A percentile compares a stretch with the other conserved stretches of the same genome.
phyloP scores from a whole-genome alignment of 2,329 filamentous ascomycete species.

The Lecanicillium sp. region DNA sequence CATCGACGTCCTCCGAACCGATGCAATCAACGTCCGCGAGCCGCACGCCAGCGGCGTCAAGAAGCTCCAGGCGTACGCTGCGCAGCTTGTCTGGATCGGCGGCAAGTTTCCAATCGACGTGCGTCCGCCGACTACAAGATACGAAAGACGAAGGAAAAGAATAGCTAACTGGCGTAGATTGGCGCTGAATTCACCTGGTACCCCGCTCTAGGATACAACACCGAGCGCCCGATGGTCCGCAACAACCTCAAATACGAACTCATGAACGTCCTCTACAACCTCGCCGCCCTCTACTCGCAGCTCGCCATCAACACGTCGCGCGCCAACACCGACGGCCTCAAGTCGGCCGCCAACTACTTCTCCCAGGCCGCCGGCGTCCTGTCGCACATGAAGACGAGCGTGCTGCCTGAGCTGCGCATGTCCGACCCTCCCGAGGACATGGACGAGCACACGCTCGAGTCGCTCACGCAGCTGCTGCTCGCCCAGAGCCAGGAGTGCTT shows the following conservation, averaged over 20 bases:
- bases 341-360: constrained; percentile 84
- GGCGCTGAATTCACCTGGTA: constrained; percentile 97
- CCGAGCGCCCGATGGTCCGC: constrained; percentile 60
- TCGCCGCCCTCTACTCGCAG: constrained; percentile 89
- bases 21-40: constrained; percentile 85
- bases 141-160: constrained; percentile 10
- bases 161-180: constrained; percentile 49
- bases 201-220: constrained; percentile 85
- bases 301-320: constrained; percentile 77
- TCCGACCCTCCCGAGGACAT: constrained; percentile 88
- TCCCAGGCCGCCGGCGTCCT: constrained; percentile 82
- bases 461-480: constrained; percentile 74
- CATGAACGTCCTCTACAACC: constrained; percentile 87
- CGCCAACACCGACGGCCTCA: constrained; percentile 73
- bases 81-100: constrained; percentile 85
- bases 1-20: constrained; percentile 74
- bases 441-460: constrained; percentile 81
- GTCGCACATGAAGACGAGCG: constrained; percentile 64
- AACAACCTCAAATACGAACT: constrained; percentile 76
- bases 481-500: constrained; percentile 96
- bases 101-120: constrained; percentile 97
- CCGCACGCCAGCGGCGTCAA: constrained; percentile 79
- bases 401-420: constrained; percentile 77
- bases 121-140: constrained; percentile 15
- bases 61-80: constrained; percentile 86